Evolutionary conservation across 495 filamentous ascomycete genomes (phyloP).

Genomic region (Talaromyces nanjingensis): DNA sequence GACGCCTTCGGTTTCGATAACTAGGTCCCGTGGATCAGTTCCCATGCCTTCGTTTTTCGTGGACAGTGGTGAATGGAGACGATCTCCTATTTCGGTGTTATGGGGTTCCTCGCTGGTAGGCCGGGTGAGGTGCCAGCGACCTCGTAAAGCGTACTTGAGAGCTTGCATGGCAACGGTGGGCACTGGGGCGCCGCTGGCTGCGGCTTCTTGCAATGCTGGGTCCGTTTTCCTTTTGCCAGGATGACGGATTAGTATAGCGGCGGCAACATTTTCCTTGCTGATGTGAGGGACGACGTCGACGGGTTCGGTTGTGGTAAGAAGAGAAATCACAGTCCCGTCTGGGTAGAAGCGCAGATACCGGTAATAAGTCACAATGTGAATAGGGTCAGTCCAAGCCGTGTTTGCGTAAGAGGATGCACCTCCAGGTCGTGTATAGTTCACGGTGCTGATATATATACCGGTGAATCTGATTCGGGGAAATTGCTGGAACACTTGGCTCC

Average conservation of each 20-base stretch:
- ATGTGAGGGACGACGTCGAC: constrained; percentile 74
- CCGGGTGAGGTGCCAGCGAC: constrained; percentile 52
- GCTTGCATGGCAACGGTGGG: constrained; percentile 34
- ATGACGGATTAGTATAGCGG: constrained; percentile 22
- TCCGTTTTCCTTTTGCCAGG: constrained; percentile 29
- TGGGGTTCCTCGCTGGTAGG: constrained; percentile 21
- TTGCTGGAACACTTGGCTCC: constrained; percentile 63
- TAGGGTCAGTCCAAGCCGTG: constrained; percentile 69
- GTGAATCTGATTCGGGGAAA: constrained; percentile 89
- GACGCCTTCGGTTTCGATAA: constrained; percentile 81
- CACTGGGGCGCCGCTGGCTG: constrained; percentile 20
- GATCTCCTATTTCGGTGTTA: constrained; percentile 9
- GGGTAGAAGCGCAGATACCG: constrained; percentile 93
- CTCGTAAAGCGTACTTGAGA: constrained; percentile 53
- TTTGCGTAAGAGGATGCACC: constrained; percentile 48
- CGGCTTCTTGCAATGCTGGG: constrained; percentile 12
- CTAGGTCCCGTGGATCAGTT: constrained; percentile 42
- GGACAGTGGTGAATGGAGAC: constrained; percentile 9
- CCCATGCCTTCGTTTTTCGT: constrained; percentile 33
- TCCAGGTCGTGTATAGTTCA: constrained; percentile 87
- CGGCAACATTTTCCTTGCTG: constrained; percentile 43
- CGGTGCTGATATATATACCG: constrained; percentile 90
- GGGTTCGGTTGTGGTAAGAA: constrained; percentile 75
- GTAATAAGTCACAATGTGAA: constrained; percentile 97
- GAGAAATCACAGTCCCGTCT: constrained; percentile 71